These are phyloP conservation scores for Vaccinium darrowii DNA, from an alignment of 148 eudicot genomes.

Conservation along the genomic window DNA sequence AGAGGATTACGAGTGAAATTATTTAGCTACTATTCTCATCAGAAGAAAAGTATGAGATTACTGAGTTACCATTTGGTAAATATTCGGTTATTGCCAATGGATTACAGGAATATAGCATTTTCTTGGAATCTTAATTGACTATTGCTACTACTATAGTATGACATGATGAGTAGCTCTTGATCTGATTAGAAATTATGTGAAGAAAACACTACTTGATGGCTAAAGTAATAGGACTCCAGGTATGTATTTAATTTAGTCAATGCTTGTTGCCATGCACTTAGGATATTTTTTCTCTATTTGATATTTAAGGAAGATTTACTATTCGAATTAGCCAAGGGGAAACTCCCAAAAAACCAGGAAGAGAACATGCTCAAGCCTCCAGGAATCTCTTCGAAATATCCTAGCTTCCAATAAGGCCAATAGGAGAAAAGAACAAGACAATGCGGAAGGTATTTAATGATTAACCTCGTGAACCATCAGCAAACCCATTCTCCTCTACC, in stretches of 20 bases:
- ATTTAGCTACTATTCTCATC: background rate
- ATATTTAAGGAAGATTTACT: background rate
- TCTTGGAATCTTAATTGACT: background rate
- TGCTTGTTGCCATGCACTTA: background rate
- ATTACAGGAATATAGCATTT: background rate
- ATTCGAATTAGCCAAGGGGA: background rate
- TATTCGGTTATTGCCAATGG: background rate
- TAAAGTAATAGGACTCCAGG: background rate
- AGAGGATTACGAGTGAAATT: background rate
- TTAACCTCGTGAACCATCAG: background rate
- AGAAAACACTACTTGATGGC: background rate
- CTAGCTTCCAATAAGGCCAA: background rate
- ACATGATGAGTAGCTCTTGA: constrained; percentile 2
- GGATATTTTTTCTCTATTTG: background rate
- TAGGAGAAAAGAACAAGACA: background rate
- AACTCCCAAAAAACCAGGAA: background rate
- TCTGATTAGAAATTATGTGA: background rate
- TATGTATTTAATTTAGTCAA: background rate
- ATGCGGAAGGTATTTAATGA: background rate
- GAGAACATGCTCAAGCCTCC: background rate
- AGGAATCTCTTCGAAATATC: background rate
- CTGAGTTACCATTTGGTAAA: background rate
- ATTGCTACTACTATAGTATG: background rate
- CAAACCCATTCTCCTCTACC: background rate
- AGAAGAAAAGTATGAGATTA: background rate